phyloP scores from a whole-genome alignment of 2,329 filamentous ascomycete species.

The Microdochium bolleyi region DNA sequence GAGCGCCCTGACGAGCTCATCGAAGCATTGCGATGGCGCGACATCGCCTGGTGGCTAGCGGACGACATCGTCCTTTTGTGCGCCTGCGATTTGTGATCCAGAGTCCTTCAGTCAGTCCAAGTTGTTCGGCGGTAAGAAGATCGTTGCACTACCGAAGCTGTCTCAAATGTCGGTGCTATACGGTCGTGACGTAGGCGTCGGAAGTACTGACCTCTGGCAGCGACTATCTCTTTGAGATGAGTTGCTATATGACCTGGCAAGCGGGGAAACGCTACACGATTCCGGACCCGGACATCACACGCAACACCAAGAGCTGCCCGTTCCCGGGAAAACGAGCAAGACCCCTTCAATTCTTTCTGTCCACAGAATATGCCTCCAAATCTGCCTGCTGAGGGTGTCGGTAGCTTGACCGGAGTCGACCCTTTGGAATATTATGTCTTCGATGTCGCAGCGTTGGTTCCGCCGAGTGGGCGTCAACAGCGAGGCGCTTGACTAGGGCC shows the following conservation, averaged over 20 bases:
- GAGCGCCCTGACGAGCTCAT: constrained; percentile 46
- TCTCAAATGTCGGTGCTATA: neutral
- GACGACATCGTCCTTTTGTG: constrained; percentile 42
- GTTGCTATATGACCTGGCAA: constrained; percentile 28
- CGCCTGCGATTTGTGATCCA: neutral
- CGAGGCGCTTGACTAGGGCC: neutral
- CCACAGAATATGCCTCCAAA: neutral
- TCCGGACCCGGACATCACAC: constrained; percentile 32
- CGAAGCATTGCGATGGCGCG: constrained; percentile 51
- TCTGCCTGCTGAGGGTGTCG: neutral
- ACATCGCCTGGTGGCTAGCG: constrained; percentile 34
- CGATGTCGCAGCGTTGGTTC: neutral
- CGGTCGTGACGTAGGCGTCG: neutral
- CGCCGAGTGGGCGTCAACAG: neutral
- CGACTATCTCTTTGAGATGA: constrained; percentile 20
- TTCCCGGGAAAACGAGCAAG: constrained; percentile 20
- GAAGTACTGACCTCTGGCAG: constrained; percentile 19
- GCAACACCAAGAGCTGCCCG: constrained; percentile 28
- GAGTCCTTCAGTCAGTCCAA: neutral
- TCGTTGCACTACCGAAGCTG: neutral
- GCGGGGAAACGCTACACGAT: constrained; percentile 29
- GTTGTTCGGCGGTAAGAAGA: neutral
- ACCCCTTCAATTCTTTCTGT: constrained; percentile 13
- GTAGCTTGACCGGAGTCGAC: neutral
- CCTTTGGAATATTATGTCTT: neutral